A percentile compares a stretch with the other conserved stretches of the same genome.
Evolutionary conservation across 2,329 filamentous ascomycete genomes (phyloP).

Genomic region (Talaromyces sp.): DNA sequence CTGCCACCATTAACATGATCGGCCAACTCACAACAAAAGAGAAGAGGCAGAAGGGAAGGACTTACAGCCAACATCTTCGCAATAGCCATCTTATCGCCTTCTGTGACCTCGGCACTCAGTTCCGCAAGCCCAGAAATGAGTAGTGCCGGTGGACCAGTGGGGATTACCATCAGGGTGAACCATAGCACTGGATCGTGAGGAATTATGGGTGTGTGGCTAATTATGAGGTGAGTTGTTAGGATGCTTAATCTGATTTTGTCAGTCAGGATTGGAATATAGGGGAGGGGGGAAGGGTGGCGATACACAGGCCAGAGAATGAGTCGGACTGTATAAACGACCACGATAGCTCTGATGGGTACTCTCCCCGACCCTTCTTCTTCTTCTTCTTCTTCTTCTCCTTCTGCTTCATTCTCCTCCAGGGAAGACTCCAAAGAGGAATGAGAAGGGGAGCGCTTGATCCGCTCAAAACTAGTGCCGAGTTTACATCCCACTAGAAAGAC

Average conservation of each 20-base stretch:
- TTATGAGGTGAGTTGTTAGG: slow-evolving; percentile 53
- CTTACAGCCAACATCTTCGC: slow-evolving; percentile 51
- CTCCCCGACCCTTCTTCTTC: slow-evolving; percentile 27
- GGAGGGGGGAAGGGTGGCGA: no score
- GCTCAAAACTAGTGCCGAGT: slow-evolving; percentile 53
- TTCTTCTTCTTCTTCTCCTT: neutral
- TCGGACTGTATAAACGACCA: slow-evolving; percentile 53
- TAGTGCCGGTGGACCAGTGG: slow-evolving; percentile 54
- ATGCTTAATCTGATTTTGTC: slow-evolving; percentile 46
- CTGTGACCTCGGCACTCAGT: slow-evolving; percentile 38
- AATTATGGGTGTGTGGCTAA: slow-evolving; percentile 51
- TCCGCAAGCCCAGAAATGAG: slow-evolving; percentile 53
- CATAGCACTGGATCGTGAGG: slow-evolving; percentile 61
- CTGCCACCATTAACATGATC: slow-evolving; percentile 16
- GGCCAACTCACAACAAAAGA: neutral
- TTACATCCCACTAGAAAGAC: slow-evolving; percentile 66
- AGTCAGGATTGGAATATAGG: neutral
- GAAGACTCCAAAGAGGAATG: neutral
- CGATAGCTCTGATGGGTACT: slow-evolving; percentile 43
- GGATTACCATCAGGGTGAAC: slow-evolving; percentile 63
- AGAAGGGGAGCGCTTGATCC: slow-evolving; percentile 35
- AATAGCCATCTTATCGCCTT: slow-evolving; percentile 52
- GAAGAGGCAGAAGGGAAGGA: neutral
- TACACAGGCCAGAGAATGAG: slow-evolving; percentile 60
- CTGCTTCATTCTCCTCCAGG: neutral